phyloP scores from a whole-genome alignment of 2,329 filamentous ascomycete species.

The Calonectria leucothoes region DNA sequence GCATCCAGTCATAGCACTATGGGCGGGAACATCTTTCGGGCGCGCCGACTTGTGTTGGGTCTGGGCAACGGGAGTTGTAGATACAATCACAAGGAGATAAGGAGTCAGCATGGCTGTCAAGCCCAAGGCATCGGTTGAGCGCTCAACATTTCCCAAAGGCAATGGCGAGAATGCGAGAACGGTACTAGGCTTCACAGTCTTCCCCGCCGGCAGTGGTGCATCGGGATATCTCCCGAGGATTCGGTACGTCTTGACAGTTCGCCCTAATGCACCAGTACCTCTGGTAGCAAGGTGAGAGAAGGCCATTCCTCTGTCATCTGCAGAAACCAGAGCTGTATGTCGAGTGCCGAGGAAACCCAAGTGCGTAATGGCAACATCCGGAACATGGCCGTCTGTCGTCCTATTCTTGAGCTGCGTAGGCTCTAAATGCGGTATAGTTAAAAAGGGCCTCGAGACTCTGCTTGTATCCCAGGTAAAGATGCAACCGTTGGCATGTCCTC shows the following conservation, averaged over 20 bases:
- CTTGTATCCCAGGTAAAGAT: conserved; percentile 98
- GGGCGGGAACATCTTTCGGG: conserved; percentile 89
- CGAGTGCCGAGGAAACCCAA: conserved; percentile 95
- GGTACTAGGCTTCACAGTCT: conserved; percentile 88
- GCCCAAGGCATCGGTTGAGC: conserved; percentile 87
- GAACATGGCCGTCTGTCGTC: conserved; percentile 84
- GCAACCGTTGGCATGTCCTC: conserved; percentile 87
- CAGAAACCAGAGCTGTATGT: conserved; percentile 94
- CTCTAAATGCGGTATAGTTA: conserved; percentile 84
- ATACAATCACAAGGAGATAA: conserved; percentile 95
- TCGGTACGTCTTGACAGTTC: conserved; percentile 88
- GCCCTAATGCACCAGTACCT: conserved; percentile 86
- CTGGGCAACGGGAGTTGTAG: conserved; percentile 94
- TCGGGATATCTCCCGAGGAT: conserved; percentile 93
- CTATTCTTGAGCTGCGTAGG: conserved; percentile 72
- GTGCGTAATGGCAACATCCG: conserved; percentile 83
- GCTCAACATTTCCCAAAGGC: conserved; percentile 93
- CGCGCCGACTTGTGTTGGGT: conserved; percentile 94
- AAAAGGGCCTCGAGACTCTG: conserved; percentile 85
- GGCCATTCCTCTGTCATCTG: conserved; percentile 95
- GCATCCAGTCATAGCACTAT: conserved; percentile 93
- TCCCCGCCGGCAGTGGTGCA: conserved; percentile 69
- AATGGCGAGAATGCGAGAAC: conserved; percentile 92
- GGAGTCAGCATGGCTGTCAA: conserved; percentile 96
- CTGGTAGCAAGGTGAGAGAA: conserved; percentile 96